phyloP scores from a whole-genome alignment of 805 yeast genomes.

The Nakazawaea ishiwadae region DNA sequence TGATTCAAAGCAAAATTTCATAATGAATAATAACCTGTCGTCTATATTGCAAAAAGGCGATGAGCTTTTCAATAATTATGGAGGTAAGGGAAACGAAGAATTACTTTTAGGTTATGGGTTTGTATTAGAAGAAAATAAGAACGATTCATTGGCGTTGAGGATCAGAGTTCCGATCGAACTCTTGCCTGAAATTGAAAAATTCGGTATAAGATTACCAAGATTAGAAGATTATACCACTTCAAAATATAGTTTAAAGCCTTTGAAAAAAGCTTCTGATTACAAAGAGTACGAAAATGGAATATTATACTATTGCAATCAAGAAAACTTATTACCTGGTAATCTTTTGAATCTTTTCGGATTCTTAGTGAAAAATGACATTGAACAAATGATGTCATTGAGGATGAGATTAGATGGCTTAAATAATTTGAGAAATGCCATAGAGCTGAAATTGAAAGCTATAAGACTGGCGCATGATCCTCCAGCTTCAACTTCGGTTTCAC shows the following conservation, averaged over 20 bases:
- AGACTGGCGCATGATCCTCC: slow-evolving; percentile 15
- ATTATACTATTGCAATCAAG: slow-evolving; percentile 23
- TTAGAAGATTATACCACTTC: slow-evolving; percentile 25
- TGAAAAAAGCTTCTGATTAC: slow-evolving; percentile 2
- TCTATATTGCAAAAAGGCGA: slow-evolving; percentile 22
- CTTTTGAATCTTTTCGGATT: slow-evolving; percentile 49
- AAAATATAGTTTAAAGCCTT: slow-evolving; percentile 13
- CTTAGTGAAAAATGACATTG: slow-evolving; percentile 45
- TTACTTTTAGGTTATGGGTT: slow-evolving; percentile 81
- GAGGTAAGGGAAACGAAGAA: slow-evolving; percentile 84
- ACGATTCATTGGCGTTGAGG: slow-evolving; percentile 56
- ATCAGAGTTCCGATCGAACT: slow-evolving; percentile 42
- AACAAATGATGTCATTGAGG: slow-evolving; percentile 40
- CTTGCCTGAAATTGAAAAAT: slow-evolving; percentile 12
- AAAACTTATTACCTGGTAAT: slow-evolving; percentile 35
- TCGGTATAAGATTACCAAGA: slow-evolving; percentile 22
- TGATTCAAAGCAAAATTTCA: slow-evolving; percentile 11
- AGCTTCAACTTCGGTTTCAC: slow-evolving; percentile 11
- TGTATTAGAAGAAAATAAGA: slow-evolving; percentile 47
- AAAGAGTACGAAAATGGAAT: slow-evolving; percentile 11
- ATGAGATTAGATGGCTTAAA: slow-evolving; percentile 59
- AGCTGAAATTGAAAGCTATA: slow-evolving; percentile 36
- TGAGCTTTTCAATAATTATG: slow-evolving; percentile 78
- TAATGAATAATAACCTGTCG: slow-evolving; percentile 8
- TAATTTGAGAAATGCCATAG: slow-evolving; percentile 49